Evolutionary conservation across 257 asterid genomes (phyloP), one percentile per base, ranked within the genome.

Genomic region (Jaltomata sinuosa): DNA sequence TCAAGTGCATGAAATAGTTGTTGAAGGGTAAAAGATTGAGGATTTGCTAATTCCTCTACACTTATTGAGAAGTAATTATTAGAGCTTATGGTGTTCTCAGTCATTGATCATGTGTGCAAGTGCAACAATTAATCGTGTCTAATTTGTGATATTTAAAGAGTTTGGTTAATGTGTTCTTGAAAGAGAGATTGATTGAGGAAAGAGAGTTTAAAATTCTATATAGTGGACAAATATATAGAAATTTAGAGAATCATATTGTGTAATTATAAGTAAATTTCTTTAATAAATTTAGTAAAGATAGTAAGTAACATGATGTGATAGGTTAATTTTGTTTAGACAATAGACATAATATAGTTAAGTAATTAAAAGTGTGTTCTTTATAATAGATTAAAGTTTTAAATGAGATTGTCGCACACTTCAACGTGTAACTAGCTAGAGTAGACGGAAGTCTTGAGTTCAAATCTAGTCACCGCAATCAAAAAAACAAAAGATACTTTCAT

Each of bases 1-100:
- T 82, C 74, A 52, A 90, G 77, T 15, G 86, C 86, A 49, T 83
- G 6, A 34, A 67, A 57, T 5, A 87, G 52, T 27, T 83, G 61
- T 18, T 45, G 69, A 32, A 85, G 21, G 14, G 55, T 85, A 25
- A 38, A 83, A 53, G 42, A 14, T 84, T 83, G 22, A 84, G 84
- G 59, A 62, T 85, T 15, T 22, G 86, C 80, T 22, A 87, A 40
- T 36, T 83, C 54, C 80, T 85, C 81, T 34, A 19, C 83, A 80
- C 81, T 87, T 36, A 87, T 71, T n/a, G 54, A 50, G 86, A 87
- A 87, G 53, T 29, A 29, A 31, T 19, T 14, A 18, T 19, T 14
- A 18, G 78, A 83, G 10, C 12, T 65, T 9, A 16, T 65, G 45
- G 2, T 25, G 12, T 49, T 50, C 9, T 65, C 57, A 67, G 27